Conservation (phyloP, 2,329 filamentous ascomycete genomes). For the Akanthomyces muscarius region DNA sequence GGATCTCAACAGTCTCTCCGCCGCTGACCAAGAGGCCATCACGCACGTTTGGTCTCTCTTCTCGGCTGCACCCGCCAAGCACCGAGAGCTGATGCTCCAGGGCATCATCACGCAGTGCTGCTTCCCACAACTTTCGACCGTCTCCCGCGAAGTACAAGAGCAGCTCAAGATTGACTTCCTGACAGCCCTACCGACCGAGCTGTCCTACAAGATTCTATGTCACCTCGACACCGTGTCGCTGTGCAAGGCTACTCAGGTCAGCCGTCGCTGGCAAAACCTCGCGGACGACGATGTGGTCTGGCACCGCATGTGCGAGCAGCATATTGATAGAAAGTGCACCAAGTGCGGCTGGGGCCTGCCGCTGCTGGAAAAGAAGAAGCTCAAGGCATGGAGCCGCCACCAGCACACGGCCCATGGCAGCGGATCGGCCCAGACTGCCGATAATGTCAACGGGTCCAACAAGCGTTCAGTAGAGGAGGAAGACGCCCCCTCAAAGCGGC, state of each 20-base stretch:
- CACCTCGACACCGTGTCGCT: constrained; percentile 91
- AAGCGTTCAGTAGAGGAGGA: constrained; percentile 33
- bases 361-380: constrained; percentile 78
- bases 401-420: constrained; percentile 57
- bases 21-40: constrained; percentile 88
- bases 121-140: constrained; percentile 91
- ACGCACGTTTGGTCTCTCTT: constrained; percentile 98
- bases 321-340: constrained; percentile 88
- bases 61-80: constrained; percentile 88
- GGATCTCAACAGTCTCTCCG: constrained; percentile 78
- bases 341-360: constrained; percentile 96
- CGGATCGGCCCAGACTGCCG: constrained; percentile 23
- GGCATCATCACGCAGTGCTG: constrained; percentile 96
- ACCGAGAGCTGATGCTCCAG: constrained; percentile 93
- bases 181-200: constrained; percentile 78
- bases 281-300: constrained; percentile 98
- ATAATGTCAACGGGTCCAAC: constrained; percentile 30
- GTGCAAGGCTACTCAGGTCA: constrained; percentile 94
- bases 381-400: constrained; percentile 82
- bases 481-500: constrained; percentile 33
- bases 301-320: constrained; percentile 96
- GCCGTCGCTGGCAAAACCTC: constrained; percentile 76
- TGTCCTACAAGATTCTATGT: constrained; percentile 89
- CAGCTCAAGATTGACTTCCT: constrained; percentile 98
- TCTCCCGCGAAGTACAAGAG: constrained; percentile 85